Conservation (phyloP, 768 basidiomycete species). For the Boletus bicolor region DNA sequence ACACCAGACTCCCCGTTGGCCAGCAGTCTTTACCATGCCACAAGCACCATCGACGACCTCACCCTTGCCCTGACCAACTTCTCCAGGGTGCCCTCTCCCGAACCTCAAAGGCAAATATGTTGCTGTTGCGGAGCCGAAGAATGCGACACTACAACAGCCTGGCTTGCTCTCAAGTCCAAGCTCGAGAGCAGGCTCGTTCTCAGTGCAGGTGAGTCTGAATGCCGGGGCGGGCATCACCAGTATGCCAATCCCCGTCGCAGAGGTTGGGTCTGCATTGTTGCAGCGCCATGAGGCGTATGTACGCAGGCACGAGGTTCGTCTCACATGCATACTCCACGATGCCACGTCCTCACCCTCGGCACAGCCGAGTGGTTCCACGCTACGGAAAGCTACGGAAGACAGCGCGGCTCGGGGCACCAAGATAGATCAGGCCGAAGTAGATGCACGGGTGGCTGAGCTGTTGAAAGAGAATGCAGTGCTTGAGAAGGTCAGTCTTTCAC, state of each 20-base stretch:
- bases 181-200: constrained; percentile 76
- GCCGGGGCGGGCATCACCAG: background rate
- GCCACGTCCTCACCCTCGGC: constrained; percentile 12
- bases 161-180: constrained; percentile 62
- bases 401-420: constrained; percentile 4
- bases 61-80: constrained; percentile 70
- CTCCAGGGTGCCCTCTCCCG: constrained; percentile 73
- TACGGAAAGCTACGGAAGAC: constrained; percentile 15
- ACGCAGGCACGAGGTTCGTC: constrained; percentile 60
- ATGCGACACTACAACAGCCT: constrained; percentile 62
- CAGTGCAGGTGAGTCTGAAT: constrained; percentile 69
- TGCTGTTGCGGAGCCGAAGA: constrained; percentile 69
- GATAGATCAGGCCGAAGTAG: constrained; percentile 24
- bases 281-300: constrained; percentile 86
- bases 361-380: constrained; percentile 16
- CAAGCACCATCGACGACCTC: constrained; percentile 73
- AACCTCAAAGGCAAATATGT: constrained; percentile 45
- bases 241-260: constrained; percentile 36
- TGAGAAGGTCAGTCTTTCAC: constrained; percentile 37
- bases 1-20: constrained; percentile 52
- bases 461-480: constrained; percentile 58
- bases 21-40: constrained; percentile 50
- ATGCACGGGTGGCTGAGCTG: constrained; percentile 34
- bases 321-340: constrained; percentile 6
- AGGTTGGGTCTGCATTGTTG: constrained; percentile 87